A percentile compares a stretch with the other conserved stretches of the same genome.
These are phyloP conservation scores for Opeltia flavorubescens DNA, from an alignment of 495 filamentous ascomycete species.

Conservation along the genomic window DNA sequence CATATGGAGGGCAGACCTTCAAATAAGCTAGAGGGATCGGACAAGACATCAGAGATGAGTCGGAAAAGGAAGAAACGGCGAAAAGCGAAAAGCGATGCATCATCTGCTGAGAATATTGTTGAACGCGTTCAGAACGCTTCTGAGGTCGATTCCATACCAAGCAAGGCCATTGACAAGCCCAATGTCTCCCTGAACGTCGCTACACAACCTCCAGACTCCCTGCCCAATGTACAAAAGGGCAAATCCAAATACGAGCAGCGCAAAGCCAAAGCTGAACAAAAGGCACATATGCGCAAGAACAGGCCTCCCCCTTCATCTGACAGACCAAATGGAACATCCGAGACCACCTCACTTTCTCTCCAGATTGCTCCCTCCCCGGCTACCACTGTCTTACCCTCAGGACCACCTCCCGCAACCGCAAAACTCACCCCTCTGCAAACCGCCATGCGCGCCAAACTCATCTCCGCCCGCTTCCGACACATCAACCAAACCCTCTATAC, in stretches of 20 bases:
- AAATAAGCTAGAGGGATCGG: constrained; percentile 3
- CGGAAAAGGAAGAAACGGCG: constrained; percentile 10
- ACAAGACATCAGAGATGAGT: constrained; percentile 25
- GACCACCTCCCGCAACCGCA: constrained; percentile 21
- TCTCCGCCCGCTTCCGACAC: constrained; percentile 90
- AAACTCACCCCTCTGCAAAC: constrained; percentile 80
- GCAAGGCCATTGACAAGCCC: no score
- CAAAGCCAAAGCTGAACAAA: constrained; percentile 7
- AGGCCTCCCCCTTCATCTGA: not conserved
- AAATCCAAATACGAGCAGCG: constrained; percentile 8
- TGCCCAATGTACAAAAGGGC: not conserved
- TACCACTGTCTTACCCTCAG: constrained; percentile 7
- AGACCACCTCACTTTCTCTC: no score
- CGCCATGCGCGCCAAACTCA: constrained; percentile 83
- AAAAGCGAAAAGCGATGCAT: constrained; percentile 5
- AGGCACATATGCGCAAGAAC: not conserved
- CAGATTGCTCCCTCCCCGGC: not conserved
- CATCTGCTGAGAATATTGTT: not conserved
- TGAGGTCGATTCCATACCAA: no score
- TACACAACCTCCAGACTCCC: not conserved
- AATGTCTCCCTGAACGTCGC: not conserved
- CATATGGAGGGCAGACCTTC: constrained; percentile 49
- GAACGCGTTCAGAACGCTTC: not conserved
- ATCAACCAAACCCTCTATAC: constrained; percentile 95
- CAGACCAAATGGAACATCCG: not conserved